These are phyloP conservation scores for Coleophoma cylindrospora DNA, from an alignment of 2,329 filamentous ascomycete species.

Conservation along the genomic window DNA sequence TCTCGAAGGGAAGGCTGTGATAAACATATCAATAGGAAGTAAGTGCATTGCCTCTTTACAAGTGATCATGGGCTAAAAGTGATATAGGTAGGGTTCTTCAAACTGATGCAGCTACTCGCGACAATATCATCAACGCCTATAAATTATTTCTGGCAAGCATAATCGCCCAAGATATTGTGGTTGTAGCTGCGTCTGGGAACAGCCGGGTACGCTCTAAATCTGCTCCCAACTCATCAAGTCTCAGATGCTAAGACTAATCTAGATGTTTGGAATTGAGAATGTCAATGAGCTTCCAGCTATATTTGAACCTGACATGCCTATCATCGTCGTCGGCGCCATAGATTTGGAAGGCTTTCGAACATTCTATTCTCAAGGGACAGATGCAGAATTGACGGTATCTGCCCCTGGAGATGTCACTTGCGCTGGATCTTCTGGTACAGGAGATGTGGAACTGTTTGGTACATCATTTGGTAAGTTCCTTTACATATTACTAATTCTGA, in stretches of 20 bases:
- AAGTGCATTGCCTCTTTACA: background rate
- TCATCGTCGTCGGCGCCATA: background rate
- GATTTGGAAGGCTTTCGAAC: background rate
- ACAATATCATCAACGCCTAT: background rate
- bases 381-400: background rate
- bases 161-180: background rate
- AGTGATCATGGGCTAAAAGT: background rate
- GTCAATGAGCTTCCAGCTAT: background rate
- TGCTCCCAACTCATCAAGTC: background rate
- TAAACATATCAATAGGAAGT: background rate
- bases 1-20: background rate
- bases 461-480: background rate
- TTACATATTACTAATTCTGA: background rate
- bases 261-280: background rate
- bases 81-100: background rate
- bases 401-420: background rate
- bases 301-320: background rate
- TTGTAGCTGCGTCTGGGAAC: background rate
- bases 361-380: background rate
- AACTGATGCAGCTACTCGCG: background rate
- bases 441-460: background rate
- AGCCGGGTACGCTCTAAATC: background rate
- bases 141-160: background rate
- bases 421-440: background rate
- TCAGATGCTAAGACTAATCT: background rate